phyloP scores from a whole-genome alignment of 768 basidiomycete species.

The Pulveroboletus sp. region DNA sequence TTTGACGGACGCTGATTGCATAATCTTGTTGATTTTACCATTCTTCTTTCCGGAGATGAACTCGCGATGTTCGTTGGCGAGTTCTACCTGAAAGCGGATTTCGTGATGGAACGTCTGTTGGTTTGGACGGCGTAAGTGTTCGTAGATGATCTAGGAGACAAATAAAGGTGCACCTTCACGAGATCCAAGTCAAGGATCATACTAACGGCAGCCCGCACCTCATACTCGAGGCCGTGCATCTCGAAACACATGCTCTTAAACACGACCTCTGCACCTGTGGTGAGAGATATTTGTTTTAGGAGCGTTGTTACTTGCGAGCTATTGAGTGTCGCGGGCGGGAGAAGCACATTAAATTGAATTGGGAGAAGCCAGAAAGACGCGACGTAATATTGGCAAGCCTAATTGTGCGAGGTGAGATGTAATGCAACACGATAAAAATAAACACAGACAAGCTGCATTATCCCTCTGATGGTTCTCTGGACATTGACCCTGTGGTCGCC shows the following conservation, averaged over 20 bases:
- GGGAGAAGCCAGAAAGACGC: conserved; percentile 98
- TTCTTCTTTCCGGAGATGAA: conserved; percentile 99
- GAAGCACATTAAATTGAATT: conserved; percentile 86
- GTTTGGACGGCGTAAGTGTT: neutral
- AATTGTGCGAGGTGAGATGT: conserved; percentile 2
- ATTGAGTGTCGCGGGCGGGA: conserved; percentile 80
- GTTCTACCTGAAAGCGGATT: conserved; percentile 96
- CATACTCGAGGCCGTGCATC: conserved; percentile 90
- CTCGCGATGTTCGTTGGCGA: conserved; percentile 96
- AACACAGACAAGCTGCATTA: conserved; percentile 87
- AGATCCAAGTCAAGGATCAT: conserved; percentile 91
- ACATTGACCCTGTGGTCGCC: conserved; percentile 94
- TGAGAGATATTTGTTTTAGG: conserved; percentile 81
- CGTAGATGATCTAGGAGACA: neutral
- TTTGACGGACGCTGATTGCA: conserved; percentile 95
- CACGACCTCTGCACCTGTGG: conserved; percentile 90
- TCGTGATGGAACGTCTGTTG: conserved; percentile 89
- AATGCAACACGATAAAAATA: conserved; percentile 16
- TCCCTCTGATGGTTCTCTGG: conserved; percentile 86
- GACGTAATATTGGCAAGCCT: conserved; percentile 95
- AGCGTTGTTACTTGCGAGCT: conserved; percentile 79
- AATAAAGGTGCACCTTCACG: conserved; percentile 62
- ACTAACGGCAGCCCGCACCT: conserved; percentile 81
- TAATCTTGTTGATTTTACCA: conserved; percentile 99
- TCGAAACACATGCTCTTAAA: conserved; percentile 99